phyloP scores from a whole-genome alignment of 768 basidiomycete genomes.

The Harrya chromipes region DNA sequence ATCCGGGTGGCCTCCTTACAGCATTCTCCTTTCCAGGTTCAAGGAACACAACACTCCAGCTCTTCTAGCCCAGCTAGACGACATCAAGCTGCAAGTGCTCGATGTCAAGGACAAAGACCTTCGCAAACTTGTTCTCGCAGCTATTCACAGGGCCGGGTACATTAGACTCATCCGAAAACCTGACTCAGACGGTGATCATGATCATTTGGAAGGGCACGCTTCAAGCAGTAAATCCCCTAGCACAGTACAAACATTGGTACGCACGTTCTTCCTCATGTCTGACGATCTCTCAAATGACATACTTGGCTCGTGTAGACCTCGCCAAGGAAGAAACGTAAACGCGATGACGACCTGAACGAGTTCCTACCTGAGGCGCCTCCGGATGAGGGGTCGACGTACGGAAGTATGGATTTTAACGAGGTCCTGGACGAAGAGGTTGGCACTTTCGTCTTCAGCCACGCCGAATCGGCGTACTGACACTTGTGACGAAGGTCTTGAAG shows the following conservation, averaged over 20 bases:
- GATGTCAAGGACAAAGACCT: slow-evolving; percentile 66
- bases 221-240: slow-evolving; percentile 12
- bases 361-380: slow-evolving; percentile 50
- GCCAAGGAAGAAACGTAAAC: slow-evolving; percentile 51
- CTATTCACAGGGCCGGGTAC: slow-evolving; percentile 66
- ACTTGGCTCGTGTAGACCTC: slow-evolving; percentile 34
- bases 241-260: slow-evolving; percentile 33
- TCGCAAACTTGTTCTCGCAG: slow-evolving; percentile 54
- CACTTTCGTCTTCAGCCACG: neutral
- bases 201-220: neutral
- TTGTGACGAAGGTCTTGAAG: slow-evolving; percentile 47
- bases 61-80: slow-evolving; percentile 54
- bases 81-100: slow-evolving; percentile 52
- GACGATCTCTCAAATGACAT: neutral
- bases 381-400: slow-evolving; percentile 50
- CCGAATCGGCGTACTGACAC: slow-evolving; percentile 1
- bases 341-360: slow-evolving; percentile 48
- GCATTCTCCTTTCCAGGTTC: slow-evolving; percentile 47
- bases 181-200: slow-evolving; percentile 17
- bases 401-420: slow-evolving; percentile 70
- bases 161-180: slow-evolving; percentile 18
- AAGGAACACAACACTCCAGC: slow-evolving; percentile 63
- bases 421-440: slow-evolving; percentile 67
- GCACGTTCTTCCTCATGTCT: slow-evolving; percentile 2
- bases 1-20: slow-evolving; percentile 5